These are phyloP conservation scores for Naganishia kalamii DNA, from an alignment of 768 basidiomycete genomes.

Conservation along the genomic window DNA sequence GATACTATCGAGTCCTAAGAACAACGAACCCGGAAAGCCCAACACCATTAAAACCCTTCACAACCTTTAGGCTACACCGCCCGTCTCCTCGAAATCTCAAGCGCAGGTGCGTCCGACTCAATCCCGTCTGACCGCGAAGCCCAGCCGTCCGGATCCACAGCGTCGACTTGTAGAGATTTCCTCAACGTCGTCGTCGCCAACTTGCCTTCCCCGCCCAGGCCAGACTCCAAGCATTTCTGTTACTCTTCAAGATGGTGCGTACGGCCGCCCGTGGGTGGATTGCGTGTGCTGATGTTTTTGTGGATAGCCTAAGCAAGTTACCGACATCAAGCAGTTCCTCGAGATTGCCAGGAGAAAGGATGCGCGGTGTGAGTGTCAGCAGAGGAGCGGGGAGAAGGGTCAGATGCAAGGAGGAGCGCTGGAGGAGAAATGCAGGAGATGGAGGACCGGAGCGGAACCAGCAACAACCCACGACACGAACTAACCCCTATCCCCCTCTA, in stretches of 20 bases:
- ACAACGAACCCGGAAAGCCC: too few species aligned
- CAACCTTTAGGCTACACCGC: too few species aligned
- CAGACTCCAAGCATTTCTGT: not conserved
- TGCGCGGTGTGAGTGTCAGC: conserved; percentile 70
- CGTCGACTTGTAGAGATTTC: too few species aligned
- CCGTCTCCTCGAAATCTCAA: not conserved
- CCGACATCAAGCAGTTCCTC: conserved; percentile 97
- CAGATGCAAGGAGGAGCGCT: not conserved
- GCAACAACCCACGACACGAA: conserved; percentile 14
- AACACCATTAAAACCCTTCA: too few species aligned
- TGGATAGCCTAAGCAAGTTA: conserved; percentile 85
- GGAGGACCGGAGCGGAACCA: not conserved
- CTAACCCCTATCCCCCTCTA: conserved; percentile 43
- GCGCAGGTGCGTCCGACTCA: not conserved
- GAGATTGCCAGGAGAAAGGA: conserved; percentile 95
- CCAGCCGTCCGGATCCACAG: too few species aligned
- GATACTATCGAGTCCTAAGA: too few species aligned
- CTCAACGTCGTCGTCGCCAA: not conserved
- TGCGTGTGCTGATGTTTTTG: not conserved
- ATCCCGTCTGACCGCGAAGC: too few species aligned
- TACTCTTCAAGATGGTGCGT: conserved; percentile 16
- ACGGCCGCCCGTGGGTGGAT: not conserved
- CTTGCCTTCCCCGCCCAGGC: not conserved
- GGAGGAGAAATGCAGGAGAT: not conserved
- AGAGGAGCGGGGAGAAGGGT: not conserved